Base-by-base conservation (phyloP, 441 rosid genomes). In the Gossypium lobatum region DNA sequence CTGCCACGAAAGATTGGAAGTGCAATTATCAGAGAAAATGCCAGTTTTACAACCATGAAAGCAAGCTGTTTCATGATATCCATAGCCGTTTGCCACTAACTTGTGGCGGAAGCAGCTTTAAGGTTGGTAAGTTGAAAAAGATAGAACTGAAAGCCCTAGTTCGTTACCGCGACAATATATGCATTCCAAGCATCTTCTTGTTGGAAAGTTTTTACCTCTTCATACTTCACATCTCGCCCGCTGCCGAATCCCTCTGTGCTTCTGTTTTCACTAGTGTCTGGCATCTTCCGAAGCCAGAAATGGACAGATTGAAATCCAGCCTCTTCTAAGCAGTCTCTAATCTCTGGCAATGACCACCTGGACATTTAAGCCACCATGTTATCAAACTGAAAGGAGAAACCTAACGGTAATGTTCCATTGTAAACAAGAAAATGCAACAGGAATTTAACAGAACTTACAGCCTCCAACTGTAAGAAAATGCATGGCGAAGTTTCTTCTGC, bases 171-270 rank as follows among this genome's bases (percentile, higher is more conserved):
- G 34, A 91, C 91, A 18, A 90, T 75, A 79, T 91, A 93, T 16
- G 98, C 97, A 81, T 93, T 93, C 98, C 96, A 93, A 66, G 96
- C 84, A 87, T 93, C 97, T 54, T 81, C 80, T 67, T 93, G 97
- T 65, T 85, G 84, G 75, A 93, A 91, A 69, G 72, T 83, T 63
- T 82, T 57, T 21, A 87, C 91, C 86, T 93, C 83, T 79, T 93
- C 92, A 50, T 91, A 91, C 77, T 90, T 93, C 54, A 83, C 67
- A 69, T 89, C 89, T 48, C 79, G 85, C 28, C 89, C 90, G 0
- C 70, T 84, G 20, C 94, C 97, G 42, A 88, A 93, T 52, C 97
- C 97, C 48, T 85, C 84, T 21, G 88, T 82, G 16, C 82, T 81
- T 72, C 84, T 84, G 83, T 80, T 86, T 68, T 86, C 88, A 53